Base-by-base conservation (phyloP, 2,329 filamentous ascomycete species). In the Colletotrichum spaethianum region DNA sequence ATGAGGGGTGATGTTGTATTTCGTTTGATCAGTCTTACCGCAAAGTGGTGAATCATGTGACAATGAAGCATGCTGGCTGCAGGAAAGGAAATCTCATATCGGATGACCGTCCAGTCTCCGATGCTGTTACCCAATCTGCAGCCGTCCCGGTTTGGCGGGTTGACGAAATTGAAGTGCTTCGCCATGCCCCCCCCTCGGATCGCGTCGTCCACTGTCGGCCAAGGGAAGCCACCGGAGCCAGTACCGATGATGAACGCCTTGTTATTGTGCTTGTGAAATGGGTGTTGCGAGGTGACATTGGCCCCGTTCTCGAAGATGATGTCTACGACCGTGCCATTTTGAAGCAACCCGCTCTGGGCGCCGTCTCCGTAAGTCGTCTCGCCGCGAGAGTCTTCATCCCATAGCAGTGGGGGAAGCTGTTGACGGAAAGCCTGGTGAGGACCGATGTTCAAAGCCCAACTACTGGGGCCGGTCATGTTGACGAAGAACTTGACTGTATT, bases 31-130 rank as follows among this genome's bases (percentile, higher is more conserved):
- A n/a, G 33, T 16, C 68, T 62, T 68, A 71, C 64, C 12, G 64
- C 68, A 18, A 71, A 71, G 26, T 71, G 68, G n/a, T 68, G 64
- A 18, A 68, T 71, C 68, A 71, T 71, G 5, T 71, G 68, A 28
- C 68, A 71, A 23, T 71, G 64, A 52, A 71, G 68, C 68, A 71
- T 71, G n/a, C 64, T 71, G 4, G 64, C 68, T 2, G 68, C 64
- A 36, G 68, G 68, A 44, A 68, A 71, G 2, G 56, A 48, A 9
- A 71, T 71, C 57, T 71, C 63, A 18, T 71, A 71, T 38, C 68
- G 63, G n/a, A 71, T 71, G n/a, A 71, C 68, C 6, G 68, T 59
- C 68, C 64, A 71, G 50, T 71, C 64, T 9, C 68, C 64, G 5
- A 64, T 71, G 36, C 68, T 67, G 42, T 63, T 71, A 1, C 64